phyloP scores from a whole-genome alignment of 257 asterid species.

The Cordia subcordata region DNA sequence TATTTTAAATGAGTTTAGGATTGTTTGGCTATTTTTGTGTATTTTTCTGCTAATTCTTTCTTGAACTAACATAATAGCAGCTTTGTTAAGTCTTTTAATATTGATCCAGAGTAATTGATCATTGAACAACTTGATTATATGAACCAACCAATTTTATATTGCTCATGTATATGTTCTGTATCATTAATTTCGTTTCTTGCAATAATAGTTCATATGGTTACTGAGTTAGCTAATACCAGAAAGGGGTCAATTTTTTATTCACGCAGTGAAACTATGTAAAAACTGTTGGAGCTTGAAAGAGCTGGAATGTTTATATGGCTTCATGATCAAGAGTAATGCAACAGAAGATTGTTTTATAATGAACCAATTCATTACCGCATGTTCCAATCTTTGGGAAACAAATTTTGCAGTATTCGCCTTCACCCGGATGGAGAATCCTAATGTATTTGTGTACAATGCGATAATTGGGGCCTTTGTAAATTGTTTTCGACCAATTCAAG shows the following conservation, averaged over 20 bases:
- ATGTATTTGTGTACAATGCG: constrained; percentile 56
- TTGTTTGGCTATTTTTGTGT: no score
- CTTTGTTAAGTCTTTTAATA: no score
- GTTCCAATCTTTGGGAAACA: constrained; percentile 35
- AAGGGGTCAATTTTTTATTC: background rate
- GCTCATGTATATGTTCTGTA: no score
- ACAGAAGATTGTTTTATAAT: constrained; percentile 61
- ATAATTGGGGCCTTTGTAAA: constrained; percentile 45
- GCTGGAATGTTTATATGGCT: constrained; percentile 48
- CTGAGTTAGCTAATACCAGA: background rate
- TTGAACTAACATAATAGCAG: no score
- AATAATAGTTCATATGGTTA: no score
- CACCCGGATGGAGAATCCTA: constrained; percentile 39
- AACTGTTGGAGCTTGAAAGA: constrained; percentile 47
- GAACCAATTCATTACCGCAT: constrained; percentile 62
- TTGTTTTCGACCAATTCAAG: constrained; percentile 43
- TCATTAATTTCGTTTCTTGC: no score
- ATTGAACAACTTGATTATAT: no score
- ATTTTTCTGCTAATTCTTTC: no score
- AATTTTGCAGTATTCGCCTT: constrained; percentile 48
- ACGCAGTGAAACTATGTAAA: constrained; percentile 19
- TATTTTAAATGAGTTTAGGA: no score
- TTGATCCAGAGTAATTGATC: no score
- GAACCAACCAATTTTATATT: no score
- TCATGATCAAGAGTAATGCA: constrained; percentile 44